Percentiles rank a stretch among this genome's conserved stretches.
These are phyloP conservation scores for Puccinia novopanici DNA, from an alignment of 1,284 basidiomycete genomes.

Conservation along the genomic window DNA sequence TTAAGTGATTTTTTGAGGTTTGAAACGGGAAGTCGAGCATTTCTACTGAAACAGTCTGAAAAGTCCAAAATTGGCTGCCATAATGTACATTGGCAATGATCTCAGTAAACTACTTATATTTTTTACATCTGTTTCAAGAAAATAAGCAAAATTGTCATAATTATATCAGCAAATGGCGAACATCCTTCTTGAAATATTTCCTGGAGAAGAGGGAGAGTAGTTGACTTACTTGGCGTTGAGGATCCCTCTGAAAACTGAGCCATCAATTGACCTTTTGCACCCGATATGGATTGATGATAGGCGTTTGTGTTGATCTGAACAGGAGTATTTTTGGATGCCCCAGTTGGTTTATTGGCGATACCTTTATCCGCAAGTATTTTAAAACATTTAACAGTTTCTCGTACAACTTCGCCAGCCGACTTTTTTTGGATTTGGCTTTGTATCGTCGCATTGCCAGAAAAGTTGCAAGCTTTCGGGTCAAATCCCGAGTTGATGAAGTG, in stretches of 20 bases:
- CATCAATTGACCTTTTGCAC: background rate
- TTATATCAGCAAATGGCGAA: background rate
- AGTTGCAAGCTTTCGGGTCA: constrained; percentile 8
- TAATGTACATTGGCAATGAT: background rate
- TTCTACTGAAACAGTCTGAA: background rate
- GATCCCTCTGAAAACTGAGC: background rate
- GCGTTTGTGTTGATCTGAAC: constrained; percentile 16
- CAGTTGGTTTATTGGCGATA: background rate
- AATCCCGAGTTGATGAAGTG: constrained; percentile 8
- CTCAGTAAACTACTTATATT: background rate
- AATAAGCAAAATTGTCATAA: background rate
- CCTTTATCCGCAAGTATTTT: constrained; percentile 13
- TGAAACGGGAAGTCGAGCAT: background rate
- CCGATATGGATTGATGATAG: constrained; percentile 11
- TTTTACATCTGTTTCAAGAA: background rate
- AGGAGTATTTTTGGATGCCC: background rate
- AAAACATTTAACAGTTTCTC: constrained; percentile 5
- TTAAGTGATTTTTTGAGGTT: background rate
- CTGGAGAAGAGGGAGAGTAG: background rate
- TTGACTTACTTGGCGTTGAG: background rate
- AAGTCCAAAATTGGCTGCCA: background rate
- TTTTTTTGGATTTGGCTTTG: background rate
- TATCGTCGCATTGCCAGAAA: constrained; percentile 24
- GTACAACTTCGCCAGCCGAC: constrained; percentile 5
- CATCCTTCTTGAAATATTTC: background rate